These are phyloP conservation scores for Fusarium udum DNA, from an alignment of 2,329 filamentous ascomycete species.

Conservation along the genomic window DNA sequence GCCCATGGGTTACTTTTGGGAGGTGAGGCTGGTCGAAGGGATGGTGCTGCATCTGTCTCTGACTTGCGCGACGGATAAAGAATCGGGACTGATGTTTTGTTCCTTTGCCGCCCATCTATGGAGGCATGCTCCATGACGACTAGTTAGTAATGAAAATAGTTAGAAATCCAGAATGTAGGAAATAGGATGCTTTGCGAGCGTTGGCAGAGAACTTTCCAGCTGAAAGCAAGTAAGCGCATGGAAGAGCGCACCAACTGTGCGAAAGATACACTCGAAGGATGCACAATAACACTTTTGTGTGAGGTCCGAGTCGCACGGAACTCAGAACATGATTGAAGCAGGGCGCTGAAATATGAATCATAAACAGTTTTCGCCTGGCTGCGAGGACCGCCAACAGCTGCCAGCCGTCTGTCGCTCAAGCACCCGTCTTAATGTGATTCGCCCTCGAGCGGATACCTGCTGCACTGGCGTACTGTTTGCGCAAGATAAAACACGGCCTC, in stretches of 20 bases:
- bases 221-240: conserved; percentile 24
- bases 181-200: background rate
- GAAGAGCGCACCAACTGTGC: conserved; percentile 20
- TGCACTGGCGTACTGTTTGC: conserved; percentile 14
- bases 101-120: conserved; percentile 42
- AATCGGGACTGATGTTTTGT: conserved; percentile 17
- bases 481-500: background rate
- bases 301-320: conserved; percentile 26
- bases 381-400: conserved; percentile 34
- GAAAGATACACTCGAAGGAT: conserved; percentile 21
- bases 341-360: conserved; percentile 29
- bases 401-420: conserved; percentile 27
- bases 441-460: conserved; percentile 21
- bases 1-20: conserved; percentile 49
- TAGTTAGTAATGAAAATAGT: background rate
- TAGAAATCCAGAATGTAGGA: background rate
- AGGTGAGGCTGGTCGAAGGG: conserved; percentile 47
- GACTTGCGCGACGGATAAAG: conserved; percentile 17
- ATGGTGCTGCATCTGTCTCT: conserved; percentile 14
- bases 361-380: background rate
- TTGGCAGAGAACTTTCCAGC: background rate
- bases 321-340: conserved; percentile 10
- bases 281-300: conserved; percentile 26
- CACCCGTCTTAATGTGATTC: conserved; percentile 23
- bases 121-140: conserved; percentile 39